Evolutionary conservation across 495 filamentous ascomycete species (phyloP).

Genomic region (Bacidia rubella): DNA sequence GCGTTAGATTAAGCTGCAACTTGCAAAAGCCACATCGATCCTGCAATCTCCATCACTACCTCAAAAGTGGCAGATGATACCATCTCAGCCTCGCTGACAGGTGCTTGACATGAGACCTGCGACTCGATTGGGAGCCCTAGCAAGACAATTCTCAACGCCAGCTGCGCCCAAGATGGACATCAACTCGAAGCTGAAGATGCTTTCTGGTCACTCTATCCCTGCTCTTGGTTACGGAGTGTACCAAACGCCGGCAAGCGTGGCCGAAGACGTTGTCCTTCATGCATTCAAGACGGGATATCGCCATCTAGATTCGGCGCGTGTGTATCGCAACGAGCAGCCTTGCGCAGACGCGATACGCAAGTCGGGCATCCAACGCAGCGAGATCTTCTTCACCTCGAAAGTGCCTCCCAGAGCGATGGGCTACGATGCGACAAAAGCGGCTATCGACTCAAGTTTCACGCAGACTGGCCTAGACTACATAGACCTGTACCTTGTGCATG

Average conservation of each 20-base stretch:
- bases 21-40: neutral
- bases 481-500: constrained; percentile 42
- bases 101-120: neutral
- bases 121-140: neutral
- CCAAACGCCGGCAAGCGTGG: constrained; percentile 37
- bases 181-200: constrained; percentile 52
- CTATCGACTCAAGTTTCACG: constrained; percentile 34
- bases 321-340: constrained; percentile 41
- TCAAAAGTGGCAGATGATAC: neutral
- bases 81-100: neutral
- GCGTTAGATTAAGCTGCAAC: too few relatives aligned
- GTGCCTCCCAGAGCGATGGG: constrained; percentile 31
- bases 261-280: constrained; percentile 43
- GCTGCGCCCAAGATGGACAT: constrained; percentile 36
- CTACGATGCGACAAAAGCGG: constrained; percentile 37
- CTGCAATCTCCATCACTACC: neutral
- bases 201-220: constrained; percentile 68
- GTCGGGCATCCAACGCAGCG: constrained; percentile 31
- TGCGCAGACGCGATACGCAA: constrained; percentile 33
- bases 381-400: constrained; percentile 46
- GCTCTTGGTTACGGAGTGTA: constrained; percentile 25
- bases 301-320: constrained; percentile 49
- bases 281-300: constrained; percentile 60
- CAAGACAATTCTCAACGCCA: neutral
- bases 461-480: constrained; percentile 39